Conservation (phyloP, 306 rosid species). For the Mimosa bimucronata region DNA sequence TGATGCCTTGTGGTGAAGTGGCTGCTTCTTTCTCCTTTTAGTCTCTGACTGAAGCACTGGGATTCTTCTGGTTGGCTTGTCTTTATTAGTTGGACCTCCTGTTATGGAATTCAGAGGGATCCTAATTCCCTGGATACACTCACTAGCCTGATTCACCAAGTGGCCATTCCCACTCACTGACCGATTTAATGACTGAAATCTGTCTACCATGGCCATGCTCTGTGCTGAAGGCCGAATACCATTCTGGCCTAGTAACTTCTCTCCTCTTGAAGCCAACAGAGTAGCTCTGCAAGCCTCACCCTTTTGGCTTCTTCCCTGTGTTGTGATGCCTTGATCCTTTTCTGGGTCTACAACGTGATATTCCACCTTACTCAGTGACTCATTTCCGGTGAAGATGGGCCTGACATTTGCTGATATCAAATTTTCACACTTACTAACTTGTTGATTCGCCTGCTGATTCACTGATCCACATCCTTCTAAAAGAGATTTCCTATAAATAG, state of each 20-base stretch:
- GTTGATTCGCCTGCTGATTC: conserved; percentile 32
- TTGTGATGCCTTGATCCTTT: conserved; percentile 22
- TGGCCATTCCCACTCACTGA: conserved; percentile 23
- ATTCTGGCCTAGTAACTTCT: conserved; percentile 24
- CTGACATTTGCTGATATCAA: conserved; percentile 27
- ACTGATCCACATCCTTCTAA: conserved; percentile 28
- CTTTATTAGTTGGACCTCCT: conserved; percentile 19
- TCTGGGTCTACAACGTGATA: conserved; percentile 29
- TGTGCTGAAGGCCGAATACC: conserved; percentile 23
- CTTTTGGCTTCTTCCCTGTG: neutral
- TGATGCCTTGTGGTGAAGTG: conserved; percentile 34
- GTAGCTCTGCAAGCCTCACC: neutral
- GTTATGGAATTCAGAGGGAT: conserved; percentile 41
- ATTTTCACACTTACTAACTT: conserved; percentile 29
- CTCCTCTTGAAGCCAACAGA: conserved; percentile 19
- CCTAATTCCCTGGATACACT: conserved; percentile 58
- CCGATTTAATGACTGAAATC: conserved; percentile 40
- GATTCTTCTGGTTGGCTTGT: conserved; percentile 30
- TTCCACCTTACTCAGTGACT: conserved; percentile 31
- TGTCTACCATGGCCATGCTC: conserved; percentile 27
- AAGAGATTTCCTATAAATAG: conserved; percentile 18
- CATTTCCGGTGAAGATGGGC: conserved; percentile 20
- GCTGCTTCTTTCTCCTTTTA: conserved; percentile 29
- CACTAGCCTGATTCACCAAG: conserved; percentile 34
- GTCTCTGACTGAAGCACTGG: conserved; percentile 21